These are phyloP conservation scores for Verticillium klebahnii DNA, from an alignment of 2,329 filamentous ascomycete genomes.

Conservation along the genomic window DNA sequence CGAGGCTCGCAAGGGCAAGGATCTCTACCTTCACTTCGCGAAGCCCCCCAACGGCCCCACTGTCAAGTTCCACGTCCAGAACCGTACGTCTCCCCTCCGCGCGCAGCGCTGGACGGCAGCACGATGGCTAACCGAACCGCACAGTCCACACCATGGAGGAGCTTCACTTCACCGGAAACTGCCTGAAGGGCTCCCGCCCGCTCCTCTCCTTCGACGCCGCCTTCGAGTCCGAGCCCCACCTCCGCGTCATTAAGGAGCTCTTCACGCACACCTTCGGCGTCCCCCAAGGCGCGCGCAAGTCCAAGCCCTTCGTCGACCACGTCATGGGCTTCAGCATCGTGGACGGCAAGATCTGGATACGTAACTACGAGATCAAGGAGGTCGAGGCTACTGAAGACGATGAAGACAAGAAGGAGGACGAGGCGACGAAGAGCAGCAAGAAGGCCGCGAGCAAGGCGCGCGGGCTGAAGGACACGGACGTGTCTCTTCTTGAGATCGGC, in stretches of 20 bases:
- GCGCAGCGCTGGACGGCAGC: not conserved
- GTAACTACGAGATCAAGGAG: slow-evolving; percentile 74
- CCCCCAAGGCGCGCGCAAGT: slow-evolving; percentile 78
- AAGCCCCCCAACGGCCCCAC: slow-evolving; percentile 75
- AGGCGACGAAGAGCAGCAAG: slow-evolving; percentile 19
- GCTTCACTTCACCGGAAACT: slow-evolving; percentile 94
- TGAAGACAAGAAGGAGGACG: not conserved
- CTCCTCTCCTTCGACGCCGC: slow-evolving; percentile 88
- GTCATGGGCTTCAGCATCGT: slow-evolving; percentile 89
- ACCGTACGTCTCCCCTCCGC: slow-evolving; percentile 41
- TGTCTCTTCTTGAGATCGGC: slow-evolving; percentile 87
- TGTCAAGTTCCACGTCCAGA: slow-evolving; percentile 70
- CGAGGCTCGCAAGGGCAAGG: slow-evolving; percentile 89
- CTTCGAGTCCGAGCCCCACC: slow-evolving; percentile 78
- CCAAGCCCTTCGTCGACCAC: slow-evolving; percentile 94
- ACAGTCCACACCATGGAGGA: slow-evolving; percentile 93
- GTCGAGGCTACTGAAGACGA: slow-evolving; percentile 24
- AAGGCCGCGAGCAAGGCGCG: slow-evolving; percentile 32
- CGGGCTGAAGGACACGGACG: slow-evolving; percentile 59
- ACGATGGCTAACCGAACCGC: slow-evolving; percentile 15
- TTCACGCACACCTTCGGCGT: slow-evolving; percentile 90
- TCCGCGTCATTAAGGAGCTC: slow-evolving; percentile 83
- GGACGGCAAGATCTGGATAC: slow-evolving; percentile 49
- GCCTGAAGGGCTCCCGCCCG: slow-evolving; percentile 86
- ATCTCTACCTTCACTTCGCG: slow-evolving; percentile 90